Percentiles rank a stretch among this genome's conserved stretches.
phyloP scores from a whole-genome alignment of 805 yeast species.

The Sugiyamaella chiloensis region DNA sequence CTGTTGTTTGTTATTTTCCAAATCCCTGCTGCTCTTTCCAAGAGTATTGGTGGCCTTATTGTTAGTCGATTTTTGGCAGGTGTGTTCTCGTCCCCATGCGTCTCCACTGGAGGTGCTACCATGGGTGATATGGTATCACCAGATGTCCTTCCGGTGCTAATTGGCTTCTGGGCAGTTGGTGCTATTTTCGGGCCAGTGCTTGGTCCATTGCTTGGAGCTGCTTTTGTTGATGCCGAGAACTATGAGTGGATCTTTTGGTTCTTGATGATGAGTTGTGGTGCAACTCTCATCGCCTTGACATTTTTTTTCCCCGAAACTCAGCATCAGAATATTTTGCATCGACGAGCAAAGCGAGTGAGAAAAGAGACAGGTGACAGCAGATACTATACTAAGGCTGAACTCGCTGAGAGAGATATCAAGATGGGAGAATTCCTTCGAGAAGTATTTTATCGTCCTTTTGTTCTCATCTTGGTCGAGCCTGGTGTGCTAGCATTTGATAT shows the following conservation, averaged over 20 bases:
- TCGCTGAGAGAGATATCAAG: slow-evolving; percentile 27
- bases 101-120: slow-evolving; percentile 59
- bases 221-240: slow-evolving; percentile 42
- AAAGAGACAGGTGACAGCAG: slow-evolving; percentile 46
- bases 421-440: slow-evolving; percentile 16
- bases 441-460: slow-evolving; percentile 38
- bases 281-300: slow-evolving; percentile 37
- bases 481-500: slow-evolving; percentile 50
- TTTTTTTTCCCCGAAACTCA: slow-evolving; percentile 57
- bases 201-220: slow-evolving; percentile 58
- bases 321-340: slow-evolving; percentile 48
- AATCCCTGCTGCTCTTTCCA: slow-evolving; percentile 52
- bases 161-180: slow-evolving; percentile 54
- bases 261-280: slow-evolving; percentile 39
- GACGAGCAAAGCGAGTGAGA: slow-evolving; percentile 45
- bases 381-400: slow-evolving; percentile 56
- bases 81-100: slow-evolving; percentile 53
- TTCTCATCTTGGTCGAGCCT: slow-evolving; percentile 52
- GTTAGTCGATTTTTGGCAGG: slow-evolving; percentile 54
- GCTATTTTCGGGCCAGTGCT: slow-evolving; percentile 52
- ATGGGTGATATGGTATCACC: slow-evolving; percentile 46
- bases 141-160: slow-evolving; percentile 43
- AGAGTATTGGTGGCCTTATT: slow-evolving; percentile 50
- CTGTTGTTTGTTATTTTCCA: slow-evolving; percentile 50
- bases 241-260: slow-evolving; percentile 61